A percentile compares a stretch with the other conserved stretches of the same genome.
Evolutionary conservation across 140 eudicot genomes (phyloP).

Genomic region (Anethum foeniculum): DNA sequence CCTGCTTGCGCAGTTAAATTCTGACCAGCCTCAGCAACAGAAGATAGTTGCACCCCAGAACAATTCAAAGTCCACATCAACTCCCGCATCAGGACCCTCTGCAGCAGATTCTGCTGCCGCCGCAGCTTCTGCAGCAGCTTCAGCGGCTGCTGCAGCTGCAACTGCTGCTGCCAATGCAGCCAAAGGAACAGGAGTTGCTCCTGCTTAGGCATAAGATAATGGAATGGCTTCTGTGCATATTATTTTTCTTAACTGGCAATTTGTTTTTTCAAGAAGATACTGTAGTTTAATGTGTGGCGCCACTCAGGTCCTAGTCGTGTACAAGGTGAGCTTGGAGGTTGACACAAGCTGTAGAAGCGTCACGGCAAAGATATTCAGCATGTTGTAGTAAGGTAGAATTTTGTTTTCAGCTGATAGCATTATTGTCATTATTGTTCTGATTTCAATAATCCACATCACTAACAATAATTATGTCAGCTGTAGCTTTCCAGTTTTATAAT

Average conservation of each 20-base stretch:
- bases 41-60: slow-evolving; percentile 37
- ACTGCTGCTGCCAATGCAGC: slow-evolving; percentile 66
- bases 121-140: slow-evolving; percentile 73
- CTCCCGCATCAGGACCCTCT: slow-evolving; percentile 45
- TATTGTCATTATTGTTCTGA: background rate
- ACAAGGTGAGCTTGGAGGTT: slow-evolving; percentile 2
- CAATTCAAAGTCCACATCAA: slow-evolving; percentile 36
- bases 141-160: slow-evolving; percentile 65
- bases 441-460: background rate
- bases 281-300: slow-evolving; percentile 1
- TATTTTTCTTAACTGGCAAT: background rate
- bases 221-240: slow-evolving; percentile 31
- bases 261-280: background rate
- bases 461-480: background rate
- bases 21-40: slow-evolving; percentile 33
- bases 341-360: slow-evolving; percentile 1
- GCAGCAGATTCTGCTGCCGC: slow-evolving; percentile 48
- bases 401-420: background rate
- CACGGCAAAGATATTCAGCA: background rate
- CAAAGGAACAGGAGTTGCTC: slow-evolving; percentile 68
- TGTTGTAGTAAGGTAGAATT: slow-evolving; percentile 3
- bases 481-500: background rate
- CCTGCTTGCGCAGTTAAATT: slow-evolving; percentile 44
- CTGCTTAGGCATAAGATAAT: slow-evolving; percentile 51
- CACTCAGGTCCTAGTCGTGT: background rate